Evolutionary conservation across 352 stramenopile species (phyloP), one percentile per base, ranked within the genome.

Genomic region (Phytophthora capsici): DNA sequence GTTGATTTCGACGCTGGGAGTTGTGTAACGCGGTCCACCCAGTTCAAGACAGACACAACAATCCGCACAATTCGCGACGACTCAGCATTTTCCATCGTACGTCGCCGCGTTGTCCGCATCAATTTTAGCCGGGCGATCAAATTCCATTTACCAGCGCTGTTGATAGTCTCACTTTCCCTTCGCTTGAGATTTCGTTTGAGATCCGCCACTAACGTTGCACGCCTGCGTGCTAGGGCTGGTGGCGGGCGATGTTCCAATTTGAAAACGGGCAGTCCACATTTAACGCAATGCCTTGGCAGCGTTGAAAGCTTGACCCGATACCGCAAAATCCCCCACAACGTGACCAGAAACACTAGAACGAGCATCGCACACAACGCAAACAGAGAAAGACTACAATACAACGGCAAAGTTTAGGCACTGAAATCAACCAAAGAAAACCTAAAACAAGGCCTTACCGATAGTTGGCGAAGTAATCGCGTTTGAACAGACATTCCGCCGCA

Each of bases 391-490:
- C 78, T 88, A 57, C 4, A 53, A 5, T 9, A 40, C 55, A 16
- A 38, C 10, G 12, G 60, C 17, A n/a, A n/a, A 65, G 40, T 19
- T 37, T 43, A n/a, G n/a, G n/a, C n/a, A 47, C 1, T 14, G 53
- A 37, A 12, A 38, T n/a, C 12, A 6, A 28, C 14, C 40, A n/a
- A 10, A 19, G 44, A 12, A 55, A 4, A 19, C 3, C 32, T 43
- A 5, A 16, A 6, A 40, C 28, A 32, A 37, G 3, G 48, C 36
- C 48, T 26, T 60, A 84, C 67, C 75, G 61, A 55, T 88, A 93
- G 41, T 82, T 87, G 1, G 66, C 51, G 41, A 90, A 93, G 70
- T 89, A 93, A 58, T 87, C 73, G 8, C 77, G 78, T 44, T 73
- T 49, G 49, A 87, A 77, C 37, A 90, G 80, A 38, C 84, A 93